A percentile compares a stretch with the other conserved stretches of the same genome.
Conservation (phyloP, 2,329 filamentous ascomycete species). For the Alternaria brassicae region DNA sequence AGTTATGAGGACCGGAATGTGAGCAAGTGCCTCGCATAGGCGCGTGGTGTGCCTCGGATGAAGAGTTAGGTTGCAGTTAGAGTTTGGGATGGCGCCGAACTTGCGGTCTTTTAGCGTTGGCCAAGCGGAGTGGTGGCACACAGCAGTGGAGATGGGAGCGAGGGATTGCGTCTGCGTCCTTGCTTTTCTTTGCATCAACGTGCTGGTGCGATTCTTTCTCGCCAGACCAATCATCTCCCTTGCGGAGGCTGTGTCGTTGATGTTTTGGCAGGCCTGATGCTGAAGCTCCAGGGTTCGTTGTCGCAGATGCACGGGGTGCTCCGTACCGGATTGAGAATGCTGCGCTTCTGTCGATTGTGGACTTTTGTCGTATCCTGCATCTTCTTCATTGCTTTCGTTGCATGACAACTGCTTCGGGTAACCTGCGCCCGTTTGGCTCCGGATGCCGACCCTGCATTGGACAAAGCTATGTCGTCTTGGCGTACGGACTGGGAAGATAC, state of each 20-base stretch:
- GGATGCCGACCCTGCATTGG: background rate
- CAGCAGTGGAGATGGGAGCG: background rate
- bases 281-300: background rate
- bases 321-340: background rate
- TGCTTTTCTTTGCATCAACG: background rate
- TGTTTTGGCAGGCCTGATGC: background rate
- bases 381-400: background rate
- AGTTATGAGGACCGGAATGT: background rate
- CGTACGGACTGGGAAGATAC: background rate
- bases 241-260: background rate
- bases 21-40: background rate
- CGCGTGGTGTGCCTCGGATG: background rate
- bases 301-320: background rate
- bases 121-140: background rate
- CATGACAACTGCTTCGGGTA: background rate
- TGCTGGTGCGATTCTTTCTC: background rate
- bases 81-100: conserved; percentile 2
- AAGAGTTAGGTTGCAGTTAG: background rate
- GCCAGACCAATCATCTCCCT: background rate
- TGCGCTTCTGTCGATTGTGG: background rate
- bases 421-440: background rate
- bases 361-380: background rate
- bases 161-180: background rate
- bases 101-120: background rate
- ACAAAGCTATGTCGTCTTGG: background rate